A percentile compares a stretch with the other conserved stretches of the same genome.
Conservation (phyloP, 176 grass and related monocot genomes). For the Thinopyrum elongatum region DNA sequence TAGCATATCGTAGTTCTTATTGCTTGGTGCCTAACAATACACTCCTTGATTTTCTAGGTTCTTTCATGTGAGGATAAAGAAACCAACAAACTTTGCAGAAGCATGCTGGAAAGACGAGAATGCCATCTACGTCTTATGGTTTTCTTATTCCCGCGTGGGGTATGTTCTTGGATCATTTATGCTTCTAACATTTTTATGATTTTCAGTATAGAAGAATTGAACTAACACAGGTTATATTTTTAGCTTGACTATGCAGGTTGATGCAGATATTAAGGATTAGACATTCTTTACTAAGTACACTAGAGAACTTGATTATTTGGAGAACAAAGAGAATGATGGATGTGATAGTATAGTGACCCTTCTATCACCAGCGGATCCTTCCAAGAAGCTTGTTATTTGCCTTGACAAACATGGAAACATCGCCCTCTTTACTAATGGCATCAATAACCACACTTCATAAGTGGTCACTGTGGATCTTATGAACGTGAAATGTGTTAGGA, state of each 20-base stretch:
- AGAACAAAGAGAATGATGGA: conserved; percentile 60
- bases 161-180: conserved; percentile 33
- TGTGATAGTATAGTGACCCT: conserved; percentile 92
- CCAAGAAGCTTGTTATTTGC: conserved; percentile 63
- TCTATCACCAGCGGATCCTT: conserved; percentile 30
- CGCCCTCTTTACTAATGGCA: conserved; percentile 79
- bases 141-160: conserved; percentile 74
- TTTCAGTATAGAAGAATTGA: background rate
- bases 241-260: conserved; percentile 89
- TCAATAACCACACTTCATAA: conserved; percentile 54
- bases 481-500: background rate
- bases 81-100: conserved; percentile 66
- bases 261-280: conserved; percentile 82
- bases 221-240: conserved; percentile 20
- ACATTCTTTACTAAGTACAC: conserved; percentile 77
- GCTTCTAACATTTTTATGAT: background rate
- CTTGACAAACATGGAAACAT: conserved; percentile 85
- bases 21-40: conserved; percentile 1
- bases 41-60: conserved; percentile 47
- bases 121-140: conserved; percentile 79
- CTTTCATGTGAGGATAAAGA: conserved; percentile 77
- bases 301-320: conserved; percentile 82
- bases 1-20: background rate
- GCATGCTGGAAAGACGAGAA: conserved; percentile 77
- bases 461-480: conserved; percentile 6